These are phyloP conservation scores for Rusavskia elegans DNA, from an alignment of 495 filamentous ascomycete genomes.

Conservation along the genomic window DNA sequence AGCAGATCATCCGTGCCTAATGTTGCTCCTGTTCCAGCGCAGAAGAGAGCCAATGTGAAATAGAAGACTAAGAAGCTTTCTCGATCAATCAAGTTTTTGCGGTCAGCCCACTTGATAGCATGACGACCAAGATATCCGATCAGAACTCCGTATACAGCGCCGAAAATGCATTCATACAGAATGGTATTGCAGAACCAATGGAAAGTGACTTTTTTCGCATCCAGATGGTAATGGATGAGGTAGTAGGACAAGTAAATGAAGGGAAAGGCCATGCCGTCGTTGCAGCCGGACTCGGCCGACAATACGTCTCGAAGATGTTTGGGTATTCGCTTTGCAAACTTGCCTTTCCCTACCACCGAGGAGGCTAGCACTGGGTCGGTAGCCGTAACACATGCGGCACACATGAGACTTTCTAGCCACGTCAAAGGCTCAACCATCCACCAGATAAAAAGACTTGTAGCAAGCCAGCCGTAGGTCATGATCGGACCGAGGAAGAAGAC, in stretches of 20 bases:
- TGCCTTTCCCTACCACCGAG: conserved; percentile 96
- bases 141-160: conserved; percentile 72
- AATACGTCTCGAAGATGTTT: conserved; percentile 92
- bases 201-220: conserved; percentile 51
- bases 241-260: conserved; percentile 92
- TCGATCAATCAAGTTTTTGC: conserved; percentile 73
- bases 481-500: conserved; percentile 77
- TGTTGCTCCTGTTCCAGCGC: conserved; percentile 83
- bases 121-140: conserved; percentile 83
- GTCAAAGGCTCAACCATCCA: conserved; percentile 71
- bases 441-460: conserved; percentile 93
- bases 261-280: conserved; percentile 99
- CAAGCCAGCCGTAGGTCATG: conserved; percentile 94
- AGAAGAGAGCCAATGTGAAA: conserved; percentile 92
- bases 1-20: conserved; percentile 92
- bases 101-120: conserved; percentile 79
- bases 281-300: conserved; percentile 96
- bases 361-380: conserved; percentile 96
- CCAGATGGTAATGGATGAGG: conserved; percentile 60
- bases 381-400: conserved; percentile 89
- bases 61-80: conserved; percentile 99
- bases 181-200: conserved; percentile 87
- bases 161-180: conserved; percentile 92
- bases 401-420: conserved; percentile 76
- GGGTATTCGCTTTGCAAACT: conserved; percentile 92